Percentiles rank a stretch among this genome's conserved stretches.
These are phyloP conservation scores for Xylaria intraflava DNA, from an alignment of 495 filamentous ascomycete genomes.

Conservation along the genomic window DNA sequence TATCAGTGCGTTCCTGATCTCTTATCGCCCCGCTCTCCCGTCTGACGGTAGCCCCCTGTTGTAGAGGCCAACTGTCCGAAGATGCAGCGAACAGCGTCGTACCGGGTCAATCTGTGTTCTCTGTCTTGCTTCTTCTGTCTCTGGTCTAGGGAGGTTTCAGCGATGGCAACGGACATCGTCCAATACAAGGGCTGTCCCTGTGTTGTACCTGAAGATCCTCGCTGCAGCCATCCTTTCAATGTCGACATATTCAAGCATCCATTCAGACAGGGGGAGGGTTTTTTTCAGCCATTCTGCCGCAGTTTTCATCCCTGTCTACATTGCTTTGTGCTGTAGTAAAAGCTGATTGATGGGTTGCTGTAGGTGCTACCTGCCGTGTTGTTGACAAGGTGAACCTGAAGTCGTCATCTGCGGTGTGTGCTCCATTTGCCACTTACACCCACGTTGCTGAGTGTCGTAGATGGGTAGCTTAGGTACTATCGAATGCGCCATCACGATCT, in stretches of 20 bases:
- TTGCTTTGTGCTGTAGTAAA: background rate
- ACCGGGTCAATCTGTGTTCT: too few relatives aligned
- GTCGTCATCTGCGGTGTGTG: conserved; percentile 1
- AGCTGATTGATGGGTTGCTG: background rate
- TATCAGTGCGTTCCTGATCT: background rate
- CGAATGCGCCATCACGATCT: background rate
- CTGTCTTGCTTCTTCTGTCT: background rate
- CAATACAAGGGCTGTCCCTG: conserved; percentile 11
- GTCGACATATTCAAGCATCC: conserved; percentile 2
- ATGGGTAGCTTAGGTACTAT: background rate
- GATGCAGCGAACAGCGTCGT: background rate
- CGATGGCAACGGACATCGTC: background rate
- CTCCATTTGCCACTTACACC: conserved; percentile 1
- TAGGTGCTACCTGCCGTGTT: too few relatives aligned
- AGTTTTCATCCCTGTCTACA: background rate
- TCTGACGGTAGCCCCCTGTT: conserved; percentile 1
- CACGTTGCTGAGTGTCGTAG: background rate
- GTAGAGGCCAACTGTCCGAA: conserved; percentile 4
- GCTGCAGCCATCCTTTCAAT: conserved; percentile 21
- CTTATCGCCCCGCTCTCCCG: background rate
- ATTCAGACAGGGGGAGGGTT: background rate
- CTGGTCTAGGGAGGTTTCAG: background rate
- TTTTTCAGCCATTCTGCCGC: conserved; percentile 3
- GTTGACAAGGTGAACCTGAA: background rate
- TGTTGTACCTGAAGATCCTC: conserved; percentile 28